A percentile compares a stretch with the other conserved stretches of the same genome.
Conservation (phyloP, 1,284 basidiomycete genomes). For the Serendipita sp. region DNA sequence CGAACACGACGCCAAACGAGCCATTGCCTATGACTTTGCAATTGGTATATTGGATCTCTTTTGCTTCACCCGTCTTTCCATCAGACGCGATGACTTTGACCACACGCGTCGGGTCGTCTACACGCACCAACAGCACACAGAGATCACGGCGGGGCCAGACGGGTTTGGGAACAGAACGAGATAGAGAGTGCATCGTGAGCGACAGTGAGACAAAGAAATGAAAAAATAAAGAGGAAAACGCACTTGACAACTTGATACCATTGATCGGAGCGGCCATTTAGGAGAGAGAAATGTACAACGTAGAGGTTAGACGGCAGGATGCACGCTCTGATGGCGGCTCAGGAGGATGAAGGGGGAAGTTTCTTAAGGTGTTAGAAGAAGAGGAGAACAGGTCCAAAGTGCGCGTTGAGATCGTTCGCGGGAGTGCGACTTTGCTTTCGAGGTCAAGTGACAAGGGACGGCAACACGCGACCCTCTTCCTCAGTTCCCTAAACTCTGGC, state of each 20-base stretch:
- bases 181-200: conserved; percentile 19
- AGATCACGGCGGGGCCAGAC: conserved; percentile 35
- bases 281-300: conserved; percentile 10
- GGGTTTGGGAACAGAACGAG: conserved; percentile 16
- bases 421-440: background rate
- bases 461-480: background rate
- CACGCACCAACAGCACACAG: conserved; percentile 5
- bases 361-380: conserved; percentile 5
- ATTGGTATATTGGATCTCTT: conserved; percentile 87
- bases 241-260: conserved; percentile 80
- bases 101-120: conserved; percentile 86
- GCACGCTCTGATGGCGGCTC: background rate
- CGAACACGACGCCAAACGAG: conserved; percentile 97
- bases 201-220: conserved; percentile 15
- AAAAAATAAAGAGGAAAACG: conserved; percentile 26
- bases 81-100: conserved; percentile 91
- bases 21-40: conserved; percentile 99
- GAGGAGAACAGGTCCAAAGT: background rate
- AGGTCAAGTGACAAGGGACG: background rate
- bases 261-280: conserved; percentile 73
- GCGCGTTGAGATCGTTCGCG: background rate
- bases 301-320: background rate
- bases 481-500: no score
- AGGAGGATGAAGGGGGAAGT: background rate
- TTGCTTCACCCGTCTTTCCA: conserved; percentile 82